Percentiles rank a stretch among this genome's conserved stretches.
Evolutionary conservation across 2,329 filamentous ascomycete genomes (phyloP).

Genomic region (Ceratocystis albifundus): DNA sequence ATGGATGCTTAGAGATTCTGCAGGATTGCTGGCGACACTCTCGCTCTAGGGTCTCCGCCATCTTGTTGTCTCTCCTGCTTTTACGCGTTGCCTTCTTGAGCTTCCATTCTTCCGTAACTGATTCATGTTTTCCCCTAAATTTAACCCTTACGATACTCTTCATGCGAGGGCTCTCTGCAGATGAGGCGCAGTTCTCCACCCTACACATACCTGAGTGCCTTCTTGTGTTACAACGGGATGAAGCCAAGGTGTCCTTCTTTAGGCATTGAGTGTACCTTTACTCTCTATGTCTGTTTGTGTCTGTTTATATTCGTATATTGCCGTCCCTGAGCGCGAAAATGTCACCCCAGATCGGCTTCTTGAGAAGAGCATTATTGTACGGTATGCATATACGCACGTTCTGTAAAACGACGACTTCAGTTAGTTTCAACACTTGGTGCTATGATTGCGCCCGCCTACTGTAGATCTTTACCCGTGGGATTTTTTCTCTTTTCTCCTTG

Average conservation of each 20-base stretch:
- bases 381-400: too few species aligned
- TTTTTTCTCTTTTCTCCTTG: slow-evolving; percentile 5
- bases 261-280: too few species aligned
- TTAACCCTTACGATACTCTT: neutral
- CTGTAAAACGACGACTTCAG: neutral
- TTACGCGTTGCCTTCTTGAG: slow-evolving; percentile 7
- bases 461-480: neutral
- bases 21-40: neutral
- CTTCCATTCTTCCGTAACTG: slow-evolving; percentile 1
- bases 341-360: neutral
- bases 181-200: neutral
- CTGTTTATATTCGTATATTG: too few species aligned
- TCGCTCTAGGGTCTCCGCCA: neutral
- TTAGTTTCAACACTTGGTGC: neutral
- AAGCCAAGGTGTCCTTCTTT: neutral
- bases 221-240: neutral
- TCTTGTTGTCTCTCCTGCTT: neutral
- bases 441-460: neutral
- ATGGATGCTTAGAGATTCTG: neutral
- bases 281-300: too few species aligned
- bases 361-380: neutral
- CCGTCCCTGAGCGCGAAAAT: too few species aligned
- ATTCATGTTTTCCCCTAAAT: neutral
- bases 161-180: neutral
- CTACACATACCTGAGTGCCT: too few species aligned